Conservation (phyloP, 148 eudicot species). For the Rhododendron molle region DNA sequence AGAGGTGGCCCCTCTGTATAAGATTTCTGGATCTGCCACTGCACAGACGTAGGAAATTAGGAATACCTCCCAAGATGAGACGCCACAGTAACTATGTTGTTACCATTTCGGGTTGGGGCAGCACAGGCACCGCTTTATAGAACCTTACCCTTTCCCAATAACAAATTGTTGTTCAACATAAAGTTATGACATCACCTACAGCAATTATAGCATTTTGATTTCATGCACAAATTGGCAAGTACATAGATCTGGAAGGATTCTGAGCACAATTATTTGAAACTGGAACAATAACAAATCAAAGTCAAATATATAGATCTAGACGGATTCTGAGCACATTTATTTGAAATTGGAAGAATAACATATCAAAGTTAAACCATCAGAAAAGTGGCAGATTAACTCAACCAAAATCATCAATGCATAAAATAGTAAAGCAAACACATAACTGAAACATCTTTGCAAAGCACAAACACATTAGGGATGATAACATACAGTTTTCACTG, state of each 20-base stretch:
- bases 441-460: not conserved
- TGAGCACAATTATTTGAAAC: not conserved
- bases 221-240: not conserved
- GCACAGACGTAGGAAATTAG: not conserved
- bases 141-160: not conserved
- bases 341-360: not conserved
- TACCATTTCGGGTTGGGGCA: not conserved
- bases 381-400: not conserved
- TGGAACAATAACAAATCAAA: not conserved
- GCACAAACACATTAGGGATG: not conserved
- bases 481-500: conserved; percentile 46
- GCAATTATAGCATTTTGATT: not conserved
- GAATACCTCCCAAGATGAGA: not conserved
- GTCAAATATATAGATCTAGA: not conserved
- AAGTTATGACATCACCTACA: not conserved
- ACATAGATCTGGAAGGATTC: not conserved
- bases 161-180: not conserved
- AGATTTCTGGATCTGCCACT: no score
- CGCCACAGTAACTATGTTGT: not conserved
- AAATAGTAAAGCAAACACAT: conserved; percentile 3
- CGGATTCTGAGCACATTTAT: not conserved
- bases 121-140: not conserved
- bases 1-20: no score
- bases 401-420: not conserved
- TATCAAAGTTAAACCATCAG: not conserved